phyloP scores from a whole-genome alignment of 495 filamentous ascomycete genomes.

The Neurospora terricola region DNA sequence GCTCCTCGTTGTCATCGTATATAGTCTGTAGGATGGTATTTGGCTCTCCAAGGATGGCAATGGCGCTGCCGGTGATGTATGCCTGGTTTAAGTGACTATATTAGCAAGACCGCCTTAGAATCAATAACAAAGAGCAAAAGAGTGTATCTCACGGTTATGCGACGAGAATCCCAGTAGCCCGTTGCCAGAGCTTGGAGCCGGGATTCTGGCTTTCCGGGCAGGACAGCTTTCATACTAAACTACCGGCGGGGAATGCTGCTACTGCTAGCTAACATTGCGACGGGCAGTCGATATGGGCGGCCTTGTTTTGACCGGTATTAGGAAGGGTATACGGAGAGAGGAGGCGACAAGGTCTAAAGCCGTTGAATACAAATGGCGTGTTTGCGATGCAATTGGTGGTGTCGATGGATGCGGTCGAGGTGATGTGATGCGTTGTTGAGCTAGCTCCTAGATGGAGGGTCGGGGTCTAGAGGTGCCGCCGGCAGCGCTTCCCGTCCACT shows the following conservation, averaged over 20 bases:
- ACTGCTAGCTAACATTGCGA: background rate
- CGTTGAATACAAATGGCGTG: background rate
- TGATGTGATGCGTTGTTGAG: background rate
- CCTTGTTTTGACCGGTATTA: background rate
- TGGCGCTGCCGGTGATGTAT: slow-evolving; percentile 81
- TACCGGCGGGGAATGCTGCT: background rate
- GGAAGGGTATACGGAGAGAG: background rate
- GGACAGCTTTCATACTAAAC: slow-evolving; percentile 56
- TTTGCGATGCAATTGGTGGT: background rate
- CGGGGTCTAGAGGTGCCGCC: background rate
- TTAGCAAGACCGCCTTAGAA: background rate
- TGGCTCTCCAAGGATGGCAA: slow-evolving; percentile 70
- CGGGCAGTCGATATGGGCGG: background rate
- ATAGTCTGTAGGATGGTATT: slow-evolving; percentile 78
- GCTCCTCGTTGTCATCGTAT: slow-evolving; percentile 67
- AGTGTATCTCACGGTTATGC: slow-evolving; percentile 56
- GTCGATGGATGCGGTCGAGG: background rate
- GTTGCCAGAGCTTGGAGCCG: slow-evolving; percentile 84
- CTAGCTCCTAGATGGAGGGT: background rate
- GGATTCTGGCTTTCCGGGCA: slow-evolving; percentile 83
- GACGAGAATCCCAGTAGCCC: slow-evolving; percentile 69
- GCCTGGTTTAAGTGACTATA: slow-evolving; percentile 38
- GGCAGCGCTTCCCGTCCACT: background rate
- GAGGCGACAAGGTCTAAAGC: background rate
- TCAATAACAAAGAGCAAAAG: background rate